A percentile compares a stretch with the other conserved stretches of the same genome.
These are phyloP conservation scores for Crithidia fasciculata DNA, from an alignment of 208 protist species.

Conservation along the genomic window DNA sequence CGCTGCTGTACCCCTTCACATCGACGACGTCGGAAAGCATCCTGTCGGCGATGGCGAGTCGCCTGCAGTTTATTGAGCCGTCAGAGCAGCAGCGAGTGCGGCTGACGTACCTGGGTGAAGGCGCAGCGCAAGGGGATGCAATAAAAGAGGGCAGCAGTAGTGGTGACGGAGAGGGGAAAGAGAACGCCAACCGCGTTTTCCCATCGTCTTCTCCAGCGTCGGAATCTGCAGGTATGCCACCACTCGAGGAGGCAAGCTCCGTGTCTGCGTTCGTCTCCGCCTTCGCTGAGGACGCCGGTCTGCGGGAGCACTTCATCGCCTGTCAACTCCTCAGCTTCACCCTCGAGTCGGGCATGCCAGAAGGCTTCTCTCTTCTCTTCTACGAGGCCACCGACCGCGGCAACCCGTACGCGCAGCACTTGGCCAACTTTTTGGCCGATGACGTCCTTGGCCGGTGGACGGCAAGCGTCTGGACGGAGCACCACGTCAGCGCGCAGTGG, in stretches of 20 bases:
- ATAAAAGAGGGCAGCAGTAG: not conserved
- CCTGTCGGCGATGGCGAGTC: conserved; percentile 39
- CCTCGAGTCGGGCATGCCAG: conserved; percentile 62
- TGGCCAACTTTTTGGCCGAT: conserved; percentile 52
- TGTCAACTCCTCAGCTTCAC: conserved; percentile 52
- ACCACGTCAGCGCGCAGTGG: conserved; percentile 81
- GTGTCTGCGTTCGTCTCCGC: conserved; percentile 43
- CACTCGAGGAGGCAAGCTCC: conserved; percentile 23
- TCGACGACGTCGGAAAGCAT: conserved; percentile 54
- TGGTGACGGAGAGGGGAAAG: not conserved
- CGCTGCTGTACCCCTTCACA: conserved; percentile 68
- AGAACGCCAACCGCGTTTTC: not conserved
- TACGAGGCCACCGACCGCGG: conserved; percentile 48
- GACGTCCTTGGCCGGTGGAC: conserved; percentile 40
- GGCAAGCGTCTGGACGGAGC: conserved; percentile 55
- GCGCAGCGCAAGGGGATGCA: not conserved
- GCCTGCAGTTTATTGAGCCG: conserved; percentile 30
- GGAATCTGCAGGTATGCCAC: not conserved
- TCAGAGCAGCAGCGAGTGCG: not conserved
- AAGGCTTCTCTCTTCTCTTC: conserved; percentile 79
- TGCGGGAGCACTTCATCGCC: conserved; percentile 63
- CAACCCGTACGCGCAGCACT: conserved; percentile 43
- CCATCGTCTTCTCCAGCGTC: not conserved
- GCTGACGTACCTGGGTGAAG: not conserved
- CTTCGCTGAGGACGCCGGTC: conserved; percentile 24